Conservation (phyloP, 2,329 filamentous ascomycete species). For the Pseudogymnoascus sp. region DNA sequence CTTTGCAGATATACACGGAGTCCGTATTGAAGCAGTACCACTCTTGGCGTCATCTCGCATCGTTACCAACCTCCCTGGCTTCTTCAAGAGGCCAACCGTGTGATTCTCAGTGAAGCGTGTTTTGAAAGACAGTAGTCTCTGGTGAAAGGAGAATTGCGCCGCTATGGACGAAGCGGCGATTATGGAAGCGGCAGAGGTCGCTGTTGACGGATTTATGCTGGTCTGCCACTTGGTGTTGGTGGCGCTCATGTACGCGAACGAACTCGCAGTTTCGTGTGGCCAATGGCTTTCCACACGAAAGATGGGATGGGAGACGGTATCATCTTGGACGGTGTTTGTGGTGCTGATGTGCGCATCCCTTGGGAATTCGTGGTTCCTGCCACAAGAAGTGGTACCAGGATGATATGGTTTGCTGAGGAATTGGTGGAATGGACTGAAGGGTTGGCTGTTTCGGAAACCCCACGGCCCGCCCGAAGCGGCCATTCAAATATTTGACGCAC, state of each 20-base stretch:
- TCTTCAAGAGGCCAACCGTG: neutral
- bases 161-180: conserved; percentile 2
- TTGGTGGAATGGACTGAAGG: neutral
- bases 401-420: neutral
- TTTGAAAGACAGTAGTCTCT: neutral
- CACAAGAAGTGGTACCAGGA: neutral
- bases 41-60: neutral
- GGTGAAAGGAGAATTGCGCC: neutral
- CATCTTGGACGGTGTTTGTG: neutral
- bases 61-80: neutral
- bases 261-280: conserved; percentile 1
- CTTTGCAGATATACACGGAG: neutral
- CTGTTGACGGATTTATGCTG: neutral
- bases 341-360: conserved; percentile 3
- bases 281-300: conserved; percentile 4
- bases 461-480: neutral
- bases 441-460: neutral
- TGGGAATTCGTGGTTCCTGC: conserved; percentile 3
- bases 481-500: neutral
- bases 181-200: conserved; percentile 6
- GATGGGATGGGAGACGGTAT: neutral
- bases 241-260: conserved; percentile 3
- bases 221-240: conserved; percentile 6
- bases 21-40: neutral
- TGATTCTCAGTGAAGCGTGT: neutral